phyloP scores from a whole-genome alignment of 441 rosid species.

The Biscutella laevigata region DNA sequence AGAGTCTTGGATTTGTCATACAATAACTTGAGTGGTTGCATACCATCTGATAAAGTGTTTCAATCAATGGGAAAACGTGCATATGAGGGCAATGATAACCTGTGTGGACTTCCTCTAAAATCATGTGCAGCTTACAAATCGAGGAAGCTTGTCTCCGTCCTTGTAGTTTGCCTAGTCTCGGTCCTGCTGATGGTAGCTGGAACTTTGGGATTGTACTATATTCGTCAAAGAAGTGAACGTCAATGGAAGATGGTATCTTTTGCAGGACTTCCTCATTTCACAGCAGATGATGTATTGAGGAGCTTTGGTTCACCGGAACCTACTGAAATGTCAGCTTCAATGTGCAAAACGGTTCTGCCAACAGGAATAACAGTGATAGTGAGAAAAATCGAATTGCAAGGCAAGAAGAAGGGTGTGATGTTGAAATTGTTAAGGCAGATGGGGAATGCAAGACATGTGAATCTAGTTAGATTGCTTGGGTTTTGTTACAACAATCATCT shows the following conservation, averaged over 20 bases:
- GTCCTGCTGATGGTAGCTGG: constrained; percentile 36
- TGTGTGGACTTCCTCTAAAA: constrained; percentile 73
- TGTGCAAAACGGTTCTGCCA: constrained; percentile 63
- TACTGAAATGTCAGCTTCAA: constrained; percentile 35
- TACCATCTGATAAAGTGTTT: constrained; percentile 47
- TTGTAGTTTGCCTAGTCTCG: constrained; percentile 42
- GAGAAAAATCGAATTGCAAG: constrained; percentile 49
- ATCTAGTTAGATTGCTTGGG: constrained; percentile 71
- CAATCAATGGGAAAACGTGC: constrained; percentile 56
- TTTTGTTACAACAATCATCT: constrained; percentile 66
- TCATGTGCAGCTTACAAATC: constrained; percentile 57
- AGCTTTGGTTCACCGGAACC: constrained; percentile 48
- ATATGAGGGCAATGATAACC: constrained; percentile 56
- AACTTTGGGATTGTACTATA: constrained; percentile 41
- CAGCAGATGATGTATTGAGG: constrained; percentile 58
- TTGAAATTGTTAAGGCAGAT: constrained; percentile 39
- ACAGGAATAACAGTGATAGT: constrained; percentile 78
- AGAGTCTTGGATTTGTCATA: constrained; percentile 54
- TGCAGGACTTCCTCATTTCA: constrained; percentile 63
- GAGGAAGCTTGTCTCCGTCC: constrained; percentile 44
- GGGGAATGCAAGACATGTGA: constrained; percentile 77
- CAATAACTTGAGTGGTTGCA: constrained; percentile 55
- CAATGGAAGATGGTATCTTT: constrained; percentile 78
- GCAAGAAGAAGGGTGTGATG: constrained; percentile 33
- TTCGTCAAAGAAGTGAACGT: constrained; percentile 42